Evolutionary conservation across 2,329 filamentous ascomycete genomes (phyloP), one percentile per base, ranked within the genome.

Genomic region (Fusarium verticillioides): DNA sequence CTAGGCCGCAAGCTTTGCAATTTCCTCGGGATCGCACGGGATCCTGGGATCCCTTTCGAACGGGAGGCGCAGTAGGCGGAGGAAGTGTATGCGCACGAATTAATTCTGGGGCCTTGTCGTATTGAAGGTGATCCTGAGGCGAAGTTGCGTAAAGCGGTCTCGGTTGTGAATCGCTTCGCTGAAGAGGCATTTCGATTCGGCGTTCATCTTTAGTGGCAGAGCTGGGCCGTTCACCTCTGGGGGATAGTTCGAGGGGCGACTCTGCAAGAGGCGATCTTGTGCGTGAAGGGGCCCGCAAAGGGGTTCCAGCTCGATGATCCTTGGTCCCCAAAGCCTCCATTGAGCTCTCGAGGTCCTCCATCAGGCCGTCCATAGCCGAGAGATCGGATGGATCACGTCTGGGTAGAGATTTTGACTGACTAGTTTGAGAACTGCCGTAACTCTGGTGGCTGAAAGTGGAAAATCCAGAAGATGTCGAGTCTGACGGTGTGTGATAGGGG

Each of bases 1-100:
- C 85, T 50, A 92, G 85, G 7, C 89, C 87, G 81, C 96, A 99
- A 2, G 94, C 93, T 78, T 94, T 94, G 84, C 96, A 99, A 70
- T 90, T 90, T 5, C 94, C 94, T 63, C 94, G 92, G 21, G 88
- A 88, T 3, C 85, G 81, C 16, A 83, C 80, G 10, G 81, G 79
- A 44, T 85, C 83, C 34, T 84, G 82, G 16, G 82, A 84, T 43
- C 82, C 80, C 53, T 80, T 78, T 28, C 81, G 80, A 60, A 77
- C 65, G 2, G 81, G 75, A 23, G 62, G 70, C 16, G 70, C 53
- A n/a, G 67, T 39, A 44, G 70, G 69, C 9, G 69, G 50, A 13
- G 72, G 60, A 15, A 66, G 40, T 10, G 63, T 69, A 19, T 67
- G 46, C 9, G 34, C 61, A 43, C 54, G 69, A 8, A 60, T 59